Percentiles rank a stretch among this genome's conserved stretches.
phyloP scores from a whole-genome alignment of 345 rosid genomes.

The Dimocarpus longan region DNA sequence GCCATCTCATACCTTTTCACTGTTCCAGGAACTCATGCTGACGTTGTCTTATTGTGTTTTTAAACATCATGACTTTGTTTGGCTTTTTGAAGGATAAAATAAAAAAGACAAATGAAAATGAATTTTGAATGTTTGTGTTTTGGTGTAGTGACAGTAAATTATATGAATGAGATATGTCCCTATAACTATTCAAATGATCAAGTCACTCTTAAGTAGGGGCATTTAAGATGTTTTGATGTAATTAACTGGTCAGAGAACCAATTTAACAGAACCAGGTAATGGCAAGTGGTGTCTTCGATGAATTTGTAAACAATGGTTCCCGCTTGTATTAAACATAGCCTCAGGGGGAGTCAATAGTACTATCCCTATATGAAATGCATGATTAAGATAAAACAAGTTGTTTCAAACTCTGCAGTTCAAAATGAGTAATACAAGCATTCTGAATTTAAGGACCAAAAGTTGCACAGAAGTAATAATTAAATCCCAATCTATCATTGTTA shows the following conservation, averaged over 20 bases:
- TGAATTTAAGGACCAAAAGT: background rate
- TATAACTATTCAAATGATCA: background rate
- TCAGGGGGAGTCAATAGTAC: background rate
- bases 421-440: background rate
- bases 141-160: background rate
- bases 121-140: background rate
- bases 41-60: background rate
- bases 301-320: no score
- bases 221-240: no score
- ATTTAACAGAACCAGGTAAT: background rate
- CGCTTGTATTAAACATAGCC: background rate
- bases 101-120: background rate
- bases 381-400: background rate
- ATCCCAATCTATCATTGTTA: background rate
- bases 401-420: background rate
- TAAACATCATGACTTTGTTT: background rate
- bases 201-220: background rate
- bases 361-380: background rate
- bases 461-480: background rate
- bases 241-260: background rate
- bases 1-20: background rate
- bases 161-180: background rate
- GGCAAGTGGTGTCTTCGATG: background rate
- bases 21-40: background rate
- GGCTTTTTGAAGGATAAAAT: background rate